Percentiles rank a stretch among this genome's conserved stretches.
These are phyloP conservation scores for Fragaria iinumae DNA, from an alignment of 306 rosid genomes.

Conservation along the genomic window DNA sequence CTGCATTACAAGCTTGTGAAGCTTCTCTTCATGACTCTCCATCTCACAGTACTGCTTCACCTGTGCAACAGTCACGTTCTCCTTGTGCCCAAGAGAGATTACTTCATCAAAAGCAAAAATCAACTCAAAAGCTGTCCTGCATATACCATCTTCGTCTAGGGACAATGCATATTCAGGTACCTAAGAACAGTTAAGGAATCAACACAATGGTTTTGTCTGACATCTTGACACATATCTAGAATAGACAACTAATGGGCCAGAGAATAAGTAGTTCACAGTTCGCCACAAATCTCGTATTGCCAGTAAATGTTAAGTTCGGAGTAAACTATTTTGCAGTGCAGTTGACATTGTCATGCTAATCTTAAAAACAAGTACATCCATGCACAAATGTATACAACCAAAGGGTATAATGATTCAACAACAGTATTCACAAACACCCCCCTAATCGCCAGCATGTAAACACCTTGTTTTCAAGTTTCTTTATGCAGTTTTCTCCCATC, in stretches of 20 bases:
- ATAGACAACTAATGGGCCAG: background rate
- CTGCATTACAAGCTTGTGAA: constrained; percentile 87
- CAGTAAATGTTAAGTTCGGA: background rate
- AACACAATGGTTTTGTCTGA: constrained; percentile 14
- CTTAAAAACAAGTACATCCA: background rate
- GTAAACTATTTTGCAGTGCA: background rate
- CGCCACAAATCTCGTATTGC: background rate
- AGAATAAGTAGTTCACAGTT: background rate
- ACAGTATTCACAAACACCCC: background rate
- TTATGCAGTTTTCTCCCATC: background rate
- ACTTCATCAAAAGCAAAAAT: constrained; percentile 97
- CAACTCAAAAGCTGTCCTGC: constrained; percentile 85
- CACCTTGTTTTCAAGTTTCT: background rate
- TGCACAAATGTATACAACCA: background rate
- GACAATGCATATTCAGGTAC: constrained; percentile 89
- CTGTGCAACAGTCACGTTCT: constrained; percentile 78
- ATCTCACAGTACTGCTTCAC: constrained; percentile 92
- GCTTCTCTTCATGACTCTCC: constrained; percentile 98
- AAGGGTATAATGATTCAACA: background rate
- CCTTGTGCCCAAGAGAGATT: constrained; percentile 94
- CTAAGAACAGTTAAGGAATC: constrained; percentile 58
- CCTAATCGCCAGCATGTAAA: background rate
- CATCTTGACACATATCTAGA: background rate
- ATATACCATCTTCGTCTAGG: constrained; percentile 90
- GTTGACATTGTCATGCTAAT: background rate